These are phyloP conservation scores for Beauveria sp. DNA, from an alignment of 2,329 filamentous ascomycete species.

Conservation along the genomic window DNA sequence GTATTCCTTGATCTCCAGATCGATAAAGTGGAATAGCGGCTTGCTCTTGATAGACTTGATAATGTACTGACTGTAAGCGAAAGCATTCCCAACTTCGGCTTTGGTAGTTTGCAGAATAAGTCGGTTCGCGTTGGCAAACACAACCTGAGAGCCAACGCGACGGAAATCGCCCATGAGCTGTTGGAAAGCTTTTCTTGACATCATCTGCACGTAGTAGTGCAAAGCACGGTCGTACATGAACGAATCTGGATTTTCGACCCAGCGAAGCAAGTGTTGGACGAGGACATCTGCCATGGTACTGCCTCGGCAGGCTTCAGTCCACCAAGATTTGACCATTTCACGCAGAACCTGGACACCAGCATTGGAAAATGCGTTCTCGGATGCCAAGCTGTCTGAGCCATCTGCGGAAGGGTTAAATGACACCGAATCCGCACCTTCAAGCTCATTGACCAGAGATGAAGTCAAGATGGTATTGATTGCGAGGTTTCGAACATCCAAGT, in stretches of 20 bases:
- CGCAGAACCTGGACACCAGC: slow-evolving; percentile 84
- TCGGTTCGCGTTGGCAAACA: slow-evolving; percentile 88
- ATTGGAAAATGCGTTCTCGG: slow-evolving; percentile 87
- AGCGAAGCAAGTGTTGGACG: slow-evolving; percentile 93
- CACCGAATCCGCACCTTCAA: slow-evolving; percentile 81
- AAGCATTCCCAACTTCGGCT: slow-evolving; percentile 91
- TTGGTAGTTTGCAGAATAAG: slow-evolving; percentile 93
- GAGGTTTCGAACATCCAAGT: slow-evolving; percentile 86
- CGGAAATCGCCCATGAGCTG: slow-evolving; percentile 96
- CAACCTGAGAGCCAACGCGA: slow-evolving; percentile 85
- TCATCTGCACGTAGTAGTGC: slow-evolving; percentile 97
- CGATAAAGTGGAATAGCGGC: slow-evolving; percentile 92
- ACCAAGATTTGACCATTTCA: slow-evolving; percentile 99
- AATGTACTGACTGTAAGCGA: slow-evolving; percentile 94
- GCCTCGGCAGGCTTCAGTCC: slow-evolving; percentile 84
- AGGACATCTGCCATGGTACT: slow-evolving; percentile 95
- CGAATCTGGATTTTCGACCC: slow-evolving; percentile 89
- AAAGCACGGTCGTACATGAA: slow-evolving; percentile 92
- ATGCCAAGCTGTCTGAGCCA: slow-evolving; percentile 53
- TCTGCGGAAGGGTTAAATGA: slow-evolving; percentile 59
- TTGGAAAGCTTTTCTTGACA: slow-evolving; percentile 94
- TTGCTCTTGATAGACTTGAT: slow-evolving; percentile 95
- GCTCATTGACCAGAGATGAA: slow-evolving; percentile 91
- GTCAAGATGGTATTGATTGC: slow-evolving; percentile 97
- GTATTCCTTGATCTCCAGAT: slow-evolving; percentile 95